Conservation (phyloP, 2,329 filamentous ascomycete species). For the Helminthosporium solani region DNA sequence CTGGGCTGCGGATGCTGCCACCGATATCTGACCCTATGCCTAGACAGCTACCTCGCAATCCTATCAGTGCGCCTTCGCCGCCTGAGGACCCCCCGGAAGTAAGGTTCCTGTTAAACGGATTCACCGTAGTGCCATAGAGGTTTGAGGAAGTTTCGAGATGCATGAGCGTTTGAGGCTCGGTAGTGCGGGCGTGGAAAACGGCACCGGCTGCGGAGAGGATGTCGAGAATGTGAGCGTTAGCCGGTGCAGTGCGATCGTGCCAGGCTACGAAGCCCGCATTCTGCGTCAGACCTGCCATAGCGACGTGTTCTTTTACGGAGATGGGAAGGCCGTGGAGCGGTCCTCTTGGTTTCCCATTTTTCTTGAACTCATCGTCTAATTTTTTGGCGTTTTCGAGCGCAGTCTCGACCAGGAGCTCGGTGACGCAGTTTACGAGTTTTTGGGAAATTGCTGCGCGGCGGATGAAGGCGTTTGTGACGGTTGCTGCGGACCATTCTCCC, state of each 20-base stretch:
- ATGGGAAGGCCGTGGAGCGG: conserved; percentile 54
- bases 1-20: conserved; percentile 56
- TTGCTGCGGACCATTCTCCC: conserved; percentile 46
- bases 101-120: conserved; percentile 54
- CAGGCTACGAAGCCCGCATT: conserved; percentile 55
- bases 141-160: conserved; percentile 54
- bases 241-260: conserved; percentile 19
- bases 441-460: conserved; percentile 57
- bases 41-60: conserved; percentile 52
- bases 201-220: conserved; percentile 44
- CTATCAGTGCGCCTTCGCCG: conserved; percentile 58
- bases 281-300: conserved; percentile 49
- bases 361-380: conserved; percentile 29
- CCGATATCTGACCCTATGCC: conserved; percentile 60
- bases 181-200: conserved; percentile 56
- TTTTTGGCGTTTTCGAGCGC: conserved; percentile 22
- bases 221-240: conserved; percentile 21
- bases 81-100: conserved; percentile 57
- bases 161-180: conserved; percentile 57
- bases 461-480: conserved; percentile 56
- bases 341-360: conserved; percentile 42
- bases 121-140: conserved; percentile 54
- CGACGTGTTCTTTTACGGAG: conserved; percentile 53
- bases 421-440: conserved; percentile 56
- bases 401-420: conserved; percentile 42